Conservation (phyloP, 495 filamentous ascomycete genomes). For the Saxophila tyrrhenica region DNA sequence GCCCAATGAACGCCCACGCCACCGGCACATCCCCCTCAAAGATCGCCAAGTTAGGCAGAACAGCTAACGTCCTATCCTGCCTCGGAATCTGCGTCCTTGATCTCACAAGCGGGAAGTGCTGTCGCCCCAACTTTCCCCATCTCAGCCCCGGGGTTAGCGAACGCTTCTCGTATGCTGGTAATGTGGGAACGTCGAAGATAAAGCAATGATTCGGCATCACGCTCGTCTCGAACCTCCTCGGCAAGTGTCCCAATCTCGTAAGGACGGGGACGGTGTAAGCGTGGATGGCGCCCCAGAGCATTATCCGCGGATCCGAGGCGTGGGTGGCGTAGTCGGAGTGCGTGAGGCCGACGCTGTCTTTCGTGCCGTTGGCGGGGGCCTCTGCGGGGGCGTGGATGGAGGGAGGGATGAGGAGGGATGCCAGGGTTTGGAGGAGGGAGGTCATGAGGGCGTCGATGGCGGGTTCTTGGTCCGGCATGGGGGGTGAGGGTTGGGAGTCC, state of each 20-base stretch:
- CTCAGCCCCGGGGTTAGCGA: constrained; percentile 7
- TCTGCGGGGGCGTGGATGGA: background rate
- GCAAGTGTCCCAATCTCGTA: background rate
- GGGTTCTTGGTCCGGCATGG: background rate
- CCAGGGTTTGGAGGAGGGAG: background rate
- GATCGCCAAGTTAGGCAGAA: constrained; percentile 15
- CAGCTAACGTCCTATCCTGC: constrained; percentile 15
- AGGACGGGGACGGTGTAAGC: constrained; percentile 4
- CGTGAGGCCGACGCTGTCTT: constrained; percentile 3
- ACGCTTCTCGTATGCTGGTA: background rate
- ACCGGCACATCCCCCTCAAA: constrained; percentile 12
- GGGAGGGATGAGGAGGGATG: background rate
- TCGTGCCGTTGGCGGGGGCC: background rate
- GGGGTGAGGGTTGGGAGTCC: constrained; percentile 3
- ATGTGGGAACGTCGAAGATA: constrained; percentile 6
- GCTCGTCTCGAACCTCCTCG: constrained; percentile 7
- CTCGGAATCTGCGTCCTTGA: constrained; percentile 17
- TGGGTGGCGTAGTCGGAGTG: constrained; percentile 9
- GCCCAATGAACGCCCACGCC: constrained; percentile 31
- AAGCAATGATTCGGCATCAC: constrained; percentile 9
- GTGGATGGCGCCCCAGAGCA: constrained; percentile 18
- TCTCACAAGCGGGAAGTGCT: constrained; percentile 12
- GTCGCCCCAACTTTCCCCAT: constrained; percentile 7
- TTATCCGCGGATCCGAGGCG: constrained; percentile 3
- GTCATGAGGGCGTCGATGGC: background rate